Percentiles rank a stretch among this genome's conserved stretches.
Evolutionary conservation across 495 filamentous ascomycete genomes (phyloP).

Genomic region (Trichodelitschia bisporula): DNA sequence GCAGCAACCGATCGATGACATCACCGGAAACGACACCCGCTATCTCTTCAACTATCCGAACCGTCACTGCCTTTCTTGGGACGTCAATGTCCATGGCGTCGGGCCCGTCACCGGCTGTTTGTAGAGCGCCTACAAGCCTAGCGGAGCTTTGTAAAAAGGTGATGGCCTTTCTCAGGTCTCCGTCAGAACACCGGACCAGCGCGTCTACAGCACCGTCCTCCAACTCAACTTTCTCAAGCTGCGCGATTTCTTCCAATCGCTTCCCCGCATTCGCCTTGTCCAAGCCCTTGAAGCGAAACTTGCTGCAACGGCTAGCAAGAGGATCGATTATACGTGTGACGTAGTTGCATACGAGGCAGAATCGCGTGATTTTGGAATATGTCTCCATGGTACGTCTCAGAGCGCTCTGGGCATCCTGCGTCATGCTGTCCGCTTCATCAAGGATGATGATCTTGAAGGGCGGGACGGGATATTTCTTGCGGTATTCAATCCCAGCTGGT

Average conservation of each 20-base stretch:
- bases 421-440: constrained; percentile 97
- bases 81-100: constrained; percentile 26
- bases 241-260: constrained; percentile 57
- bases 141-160: constrained; percentile 88
- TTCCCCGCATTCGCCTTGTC: constrained; percentile 58
- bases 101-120: constrained; percentile 22
- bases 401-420: constrained; percentile 87
- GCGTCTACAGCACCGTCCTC: constrained; percentile 61
- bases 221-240: constrained; percentile 43
- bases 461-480: constrained; percentile 65
- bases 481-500: constrained; percentile 31
- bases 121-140: constrained; percentile 39
- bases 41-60: constrained; percentile 73
- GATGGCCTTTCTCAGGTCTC: constrained; percentile 85
- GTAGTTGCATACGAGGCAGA: constrained; percentile 97
- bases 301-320: constrained; percentile 73
- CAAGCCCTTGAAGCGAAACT: constrained; percentile 93
- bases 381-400: constrained; percentile 92
- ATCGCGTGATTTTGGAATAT: constrained; percentile 85
- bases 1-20: constrained; percentile 41
- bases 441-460: constrained; percentile 97
- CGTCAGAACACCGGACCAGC: constrained; percentile 69
- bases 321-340: constrained; percentile 96
- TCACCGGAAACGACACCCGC: constrained; percentile 70
- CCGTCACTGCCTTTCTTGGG: constrained; percentile 30